Evolutionary conservation across 768 basidiomycete species (phyloP).

Genomic region (Terana coerulea): DNA sequence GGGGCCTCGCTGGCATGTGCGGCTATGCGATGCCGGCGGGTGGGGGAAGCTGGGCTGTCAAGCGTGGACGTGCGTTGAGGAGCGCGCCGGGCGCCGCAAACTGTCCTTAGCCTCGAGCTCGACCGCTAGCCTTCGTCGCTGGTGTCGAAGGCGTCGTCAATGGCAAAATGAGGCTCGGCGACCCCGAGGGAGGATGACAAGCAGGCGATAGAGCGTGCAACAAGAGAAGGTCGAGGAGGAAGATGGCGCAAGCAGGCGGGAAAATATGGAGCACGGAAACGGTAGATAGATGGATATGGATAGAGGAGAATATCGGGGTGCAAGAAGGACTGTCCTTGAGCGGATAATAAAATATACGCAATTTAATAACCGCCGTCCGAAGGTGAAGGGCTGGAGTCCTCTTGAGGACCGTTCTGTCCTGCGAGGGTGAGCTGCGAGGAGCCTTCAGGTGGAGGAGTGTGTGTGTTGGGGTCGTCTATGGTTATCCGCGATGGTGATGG

Average conservation of each 20-base stretch:
- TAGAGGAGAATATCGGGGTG: constrained; percentile 16
- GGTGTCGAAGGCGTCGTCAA: neutral
- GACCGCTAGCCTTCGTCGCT: constrained; percentile 3
- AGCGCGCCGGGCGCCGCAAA: constrained; percentile 32
- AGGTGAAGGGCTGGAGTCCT: constrained; percentile 48
- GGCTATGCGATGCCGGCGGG: constrained; percentile 12
- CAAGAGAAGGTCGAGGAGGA: constrained; percentile 14
- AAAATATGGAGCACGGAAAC: constrained; percentile 16
- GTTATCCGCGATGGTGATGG: constrained; percentile 48
- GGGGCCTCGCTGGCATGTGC: constrained; percentile 22
- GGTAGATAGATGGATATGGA: constrained; percentile 9
- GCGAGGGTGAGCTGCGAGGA: constrained; percentile 49
- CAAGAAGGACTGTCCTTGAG: constrained; percentile 8
- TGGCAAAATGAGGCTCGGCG: constrained; percentile 17
- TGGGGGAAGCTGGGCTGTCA: constrained; percentile 14
- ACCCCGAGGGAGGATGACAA: constrained; percentile 24
- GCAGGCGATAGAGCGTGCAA: constrained; percentile 23
- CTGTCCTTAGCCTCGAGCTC: constrained; percentile 29
- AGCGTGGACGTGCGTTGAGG: constrained; percentile 14
- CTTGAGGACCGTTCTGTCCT: constrained; percentile 59
- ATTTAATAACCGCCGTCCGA: constrained; percentile 32
- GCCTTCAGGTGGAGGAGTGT: constrained; percentile 54
- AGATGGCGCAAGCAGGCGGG: constrained; percentile 12
- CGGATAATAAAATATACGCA: constrained; percentile 4
- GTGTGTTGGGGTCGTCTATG: too few species aligned